These are phyloP conservation scores for Paraleonurus japonicus DNA, from an alignment of 257 asterid genomes.

Conservation along the genomic window DNA sequence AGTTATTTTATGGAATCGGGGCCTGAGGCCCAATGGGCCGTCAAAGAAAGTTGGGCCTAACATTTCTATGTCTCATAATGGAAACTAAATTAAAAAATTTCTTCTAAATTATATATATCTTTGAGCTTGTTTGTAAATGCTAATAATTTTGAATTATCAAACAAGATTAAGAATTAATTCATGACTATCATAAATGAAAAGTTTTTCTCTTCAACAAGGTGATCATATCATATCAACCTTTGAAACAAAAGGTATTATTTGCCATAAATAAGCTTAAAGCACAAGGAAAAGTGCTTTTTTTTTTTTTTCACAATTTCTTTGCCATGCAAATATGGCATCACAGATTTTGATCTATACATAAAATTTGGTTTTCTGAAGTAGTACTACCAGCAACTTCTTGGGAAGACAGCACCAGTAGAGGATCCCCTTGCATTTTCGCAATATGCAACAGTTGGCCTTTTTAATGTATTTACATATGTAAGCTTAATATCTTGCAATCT, in stretches of 20 bases:
- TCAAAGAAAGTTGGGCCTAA: too few species aligned
- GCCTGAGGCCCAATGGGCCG: not conserved
- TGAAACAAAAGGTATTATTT: not conserved
- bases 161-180: not conserved
- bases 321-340: not conserved
- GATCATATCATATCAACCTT: not conserved
- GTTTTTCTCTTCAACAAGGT: not conserved
- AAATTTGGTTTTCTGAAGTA: not conserved
- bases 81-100: not conserved
- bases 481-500: slow-evolving; percentile 55
- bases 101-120: not conserved
- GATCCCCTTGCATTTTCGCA: slow-evolving; percentile 61
- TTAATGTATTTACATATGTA: slow-evolving; percentile 31
- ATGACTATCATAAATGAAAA: not conserved
- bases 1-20: not conserved
- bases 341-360: slow-evolving; percentile 21
- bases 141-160: not conserved
- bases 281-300: not conserved
- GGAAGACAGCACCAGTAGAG: slow-evolving; percentile 43
- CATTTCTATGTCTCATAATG: too few species aligned
- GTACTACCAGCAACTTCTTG: slow-evolving; percentile 52
- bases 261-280: slow-evolving; percentile 1
- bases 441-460: slow-evolving; percentile 42
- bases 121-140: not conserved
- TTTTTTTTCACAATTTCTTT: not conserved